Base-by-base conservation (phyloP, 2,329 filamentous ascomycete genomes). In the Madurella fahalii region DNA sequence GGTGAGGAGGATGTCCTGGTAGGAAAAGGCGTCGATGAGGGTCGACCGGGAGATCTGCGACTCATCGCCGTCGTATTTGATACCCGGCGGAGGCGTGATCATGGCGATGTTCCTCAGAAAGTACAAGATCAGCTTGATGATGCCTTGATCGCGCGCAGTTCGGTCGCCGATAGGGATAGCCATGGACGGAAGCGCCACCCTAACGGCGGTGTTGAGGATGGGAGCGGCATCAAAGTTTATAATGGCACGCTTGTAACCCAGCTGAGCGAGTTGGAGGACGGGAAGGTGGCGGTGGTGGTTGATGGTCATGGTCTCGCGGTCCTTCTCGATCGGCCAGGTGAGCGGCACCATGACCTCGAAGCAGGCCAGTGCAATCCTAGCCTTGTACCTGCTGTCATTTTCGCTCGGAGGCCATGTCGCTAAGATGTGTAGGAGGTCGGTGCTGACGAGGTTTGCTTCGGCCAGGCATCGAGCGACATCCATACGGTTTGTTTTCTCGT, bases 211-310 rank as follows among this genome's bases (percentile, higher is more conserved):
- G 59, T 92, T 86, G 12, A 99, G 79, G 32, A 96, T 87, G 46
- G 82, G 80, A 4, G 85, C 82, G 43, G 83, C 83, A 62, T 93
- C 89, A 67, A 88, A 91, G 63, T 94, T 91, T 61, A 99, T 82
- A 41, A 96, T 85, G 5, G 86, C 85, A 52, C 89, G 83, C 74
- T 99, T 99, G 75, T 99, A 99, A 57, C 81, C 82, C 5, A 95
- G 80, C 68, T 97, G 94, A 0, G 90, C 87, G 53, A 95, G 81
- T 69, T 94, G 87, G 17, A 99, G 79, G 52, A 94, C 94, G 1
- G 94, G 91, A 40, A 92, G 82, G 72, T 99, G 94, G 54, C 90
- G 84, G 68, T 96, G 88, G 69, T 97, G 90, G 68, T 99, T 97
- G 64, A 91, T 77, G 4, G 91, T 97, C 82, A 94, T 93, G 65